Evolutionary conservation across 2,329 filamentous ascomycete genomes (phyloP), one percentile per base, ranked within the genome.

Genomic region (Cordyceps pruinosa): DNA sequence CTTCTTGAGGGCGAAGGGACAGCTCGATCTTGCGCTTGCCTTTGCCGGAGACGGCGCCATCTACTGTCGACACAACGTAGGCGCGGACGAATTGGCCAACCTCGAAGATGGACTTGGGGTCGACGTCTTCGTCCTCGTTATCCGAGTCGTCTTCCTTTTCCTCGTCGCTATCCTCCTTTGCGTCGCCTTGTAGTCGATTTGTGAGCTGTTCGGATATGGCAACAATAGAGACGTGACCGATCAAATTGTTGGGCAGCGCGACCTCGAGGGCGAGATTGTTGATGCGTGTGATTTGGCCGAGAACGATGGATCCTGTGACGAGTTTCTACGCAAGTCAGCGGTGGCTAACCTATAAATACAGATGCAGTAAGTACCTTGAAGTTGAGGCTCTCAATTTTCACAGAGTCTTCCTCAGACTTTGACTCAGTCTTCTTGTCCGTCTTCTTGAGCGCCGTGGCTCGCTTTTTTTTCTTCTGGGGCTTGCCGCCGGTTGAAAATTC

Each of bases 171-270:
- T 82, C 65, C 21, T 82, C 65, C 2, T 61, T 81, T 8, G 82
- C 81, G 34, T 85, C 82, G 37, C 83, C 83, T 69, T 96, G 86
- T 39, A 99, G 82, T 62, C 85, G 86, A 61, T 86, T 76, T 30
- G 88, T 95, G 61, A 97, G 76, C 62, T 83, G 77, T 59, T 89
- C 84, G 2, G 94, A 99, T 51, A 99, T 82, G n/a, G 90, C 84
- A n/a, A 92, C 95, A 63, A 97, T 85, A 21, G 94, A 87, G 7
- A 96, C 87, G 70, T 91, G 94, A 48, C 94, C 95, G 48, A 84
- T 86, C 32, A 99, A 82, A 69, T 96, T 97, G 74, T 99, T 99
- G 17, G 94, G 92, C 12, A 99, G 78, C 21, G 91, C 85, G 55
- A 99, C 76, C 47, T 87, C 84, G 63, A 99, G 76, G 67, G 95